Evolutionary conservation across 176 grass and related monocot species (phyloP).

Genomic region (Juncus effusus): DNA sequence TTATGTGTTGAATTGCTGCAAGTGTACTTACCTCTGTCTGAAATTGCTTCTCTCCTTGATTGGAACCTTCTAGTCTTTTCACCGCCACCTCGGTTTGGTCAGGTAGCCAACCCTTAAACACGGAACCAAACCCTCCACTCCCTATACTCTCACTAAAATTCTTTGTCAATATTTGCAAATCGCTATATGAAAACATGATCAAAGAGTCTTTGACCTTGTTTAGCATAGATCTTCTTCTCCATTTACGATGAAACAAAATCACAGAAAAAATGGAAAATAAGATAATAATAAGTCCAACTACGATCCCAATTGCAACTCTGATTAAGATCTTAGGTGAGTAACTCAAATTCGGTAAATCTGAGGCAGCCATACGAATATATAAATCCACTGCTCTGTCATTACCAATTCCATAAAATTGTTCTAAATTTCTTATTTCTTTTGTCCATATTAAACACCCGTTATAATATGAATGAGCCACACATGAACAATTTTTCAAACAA

Average conservation of each 20-base stretch:
- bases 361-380: slow-evolving; percentile 20
- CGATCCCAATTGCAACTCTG: not conserved
- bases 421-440: slow-evolving; percentile 20
- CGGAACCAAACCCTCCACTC: not conserved
- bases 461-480: slow-evolving; percentile 35
- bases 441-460: slow-evolving; percentile 6
- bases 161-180: slow-evolving; percentile 32
- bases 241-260: not conserved
- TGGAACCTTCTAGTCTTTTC: slow-evolving; percentile 38
- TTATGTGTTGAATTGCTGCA: not conserved
- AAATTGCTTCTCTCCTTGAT: slow-evolving; percentile 39
- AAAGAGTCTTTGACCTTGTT: slow-evolving; percentile 1
- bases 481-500: slow-evolving; percentile 42
- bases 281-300: too few species aligned
- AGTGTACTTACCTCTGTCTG: not conserved
- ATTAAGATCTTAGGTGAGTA: not conserved
- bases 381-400: not conserved
- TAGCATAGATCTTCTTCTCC: not conserved
- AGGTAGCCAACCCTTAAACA: too few species aligned
- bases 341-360: too few species aligned
- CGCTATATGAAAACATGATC: not conserved
- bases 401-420: not conserved
- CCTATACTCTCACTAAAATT: slow-evolving; percentile 50
- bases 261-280: not conserved
- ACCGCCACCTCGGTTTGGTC: not conserved